phyloP scores from a whole-genome alignment of 2,329 filamentous ascomycete species.

The Akanthomyces muscarius region DNA sequence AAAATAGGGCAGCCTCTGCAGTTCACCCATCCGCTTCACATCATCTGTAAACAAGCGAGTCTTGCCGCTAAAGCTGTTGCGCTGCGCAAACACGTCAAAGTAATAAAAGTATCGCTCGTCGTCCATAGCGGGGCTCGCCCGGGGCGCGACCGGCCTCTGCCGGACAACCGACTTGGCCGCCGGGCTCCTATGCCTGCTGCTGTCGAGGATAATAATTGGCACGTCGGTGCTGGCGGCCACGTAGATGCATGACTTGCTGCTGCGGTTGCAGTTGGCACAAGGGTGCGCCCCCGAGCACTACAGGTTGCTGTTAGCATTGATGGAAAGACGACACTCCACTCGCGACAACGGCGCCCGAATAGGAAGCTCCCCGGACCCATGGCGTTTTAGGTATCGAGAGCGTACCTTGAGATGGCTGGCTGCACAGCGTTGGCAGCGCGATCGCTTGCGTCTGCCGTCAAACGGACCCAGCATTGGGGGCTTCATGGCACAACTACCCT shows the following conservation, averaged over 20 bases:
- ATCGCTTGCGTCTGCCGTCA: constrained; percentile 30
- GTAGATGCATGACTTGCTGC: constrained; percentile 24
- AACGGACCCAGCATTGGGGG: constrained; percentile 29
- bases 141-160: background rate
- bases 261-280: constrained; percentile 29
- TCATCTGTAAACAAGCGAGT: constrained; percentile 20
- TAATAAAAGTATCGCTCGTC: constrained; percentile 25
- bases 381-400: background rate
- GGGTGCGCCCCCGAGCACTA: constrained; percentile 33
- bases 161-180: background rate
- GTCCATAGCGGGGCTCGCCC: constrained; percentile 17
- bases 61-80: constrained; percentile 27
- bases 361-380: background rate
- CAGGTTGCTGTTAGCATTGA: background rate
- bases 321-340: background rate
- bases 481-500: background rate
- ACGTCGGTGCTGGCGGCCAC: background rate
- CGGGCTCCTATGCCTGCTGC: constrained; percentile 18
- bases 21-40: constrained; percentile 21
- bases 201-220: constrained; percentile 23
- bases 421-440: constrained; percentile 29
- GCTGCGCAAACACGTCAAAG: constrained; percentile 28
- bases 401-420: constrained; percentile 33
- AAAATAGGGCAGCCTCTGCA: constrained; percentile 21
- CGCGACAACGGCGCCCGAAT: background rate